Base-by-base conservation (phyloP, 2,329 filamentous ascomycete species). In the Fusarium robinianum region DNA sequence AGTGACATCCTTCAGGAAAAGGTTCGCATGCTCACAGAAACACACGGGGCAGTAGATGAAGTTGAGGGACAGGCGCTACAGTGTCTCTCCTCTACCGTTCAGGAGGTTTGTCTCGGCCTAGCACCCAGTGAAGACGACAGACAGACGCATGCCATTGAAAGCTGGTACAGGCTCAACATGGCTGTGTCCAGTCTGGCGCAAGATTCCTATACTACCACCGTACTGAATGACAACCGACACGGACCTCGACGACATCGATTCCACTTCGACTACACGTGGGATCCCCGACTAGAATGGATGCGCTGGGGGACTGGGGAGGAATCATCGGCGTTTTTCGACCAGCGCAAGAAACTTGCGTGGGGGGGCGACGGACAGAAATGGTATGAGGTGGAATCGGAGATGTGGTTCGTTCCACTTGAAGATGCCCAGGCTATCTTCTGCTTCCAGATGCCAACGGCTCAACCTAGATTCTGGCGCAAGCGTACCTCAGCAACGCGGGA, bases 231-330 rank as follows among this genome's bases (percentile, higher is more conserved):
- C n/a, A n/a, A n/a, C n/a, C n/a, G n/a, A 8, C 17, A n/a, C 9
- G 34, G 37, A 1, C 22, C 38, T 4, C 26, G 36, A 36, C 16
- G 43, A 22, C 49, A 52, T 25, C 34, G 34, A 4, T 49, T 53
- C 5, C 8, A 14, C 2, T 25, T 52, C 3, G 26, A 24, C 3
- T 11, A 16, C 3, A 11, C 12, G 4, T 53, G 40, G 39, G 49
- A 53, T 6, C 49, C 49, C 31, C 38, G 44, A 3, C 5, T 33
- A 5, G 25, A 52, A 12, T 53, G 49, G 49, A 29, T 45, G 4
- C 34, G 27, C 14, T 15, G 23, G 11, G n/a, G n/a, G n/a, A n/a
- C n/a, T n/a, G n/a, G n/a, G n/a, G n/a, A n/a, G n/a, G 36, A 32
- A 3, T 6, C 29, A 4, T 5, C 24, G 2, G 2, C 7, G 8